These are phyloP conservation scores for Penicillium antarcticum DNA, from an alignment of 495 filamentous ascomycete genomes.

Conservation along the genomic window DNA sequence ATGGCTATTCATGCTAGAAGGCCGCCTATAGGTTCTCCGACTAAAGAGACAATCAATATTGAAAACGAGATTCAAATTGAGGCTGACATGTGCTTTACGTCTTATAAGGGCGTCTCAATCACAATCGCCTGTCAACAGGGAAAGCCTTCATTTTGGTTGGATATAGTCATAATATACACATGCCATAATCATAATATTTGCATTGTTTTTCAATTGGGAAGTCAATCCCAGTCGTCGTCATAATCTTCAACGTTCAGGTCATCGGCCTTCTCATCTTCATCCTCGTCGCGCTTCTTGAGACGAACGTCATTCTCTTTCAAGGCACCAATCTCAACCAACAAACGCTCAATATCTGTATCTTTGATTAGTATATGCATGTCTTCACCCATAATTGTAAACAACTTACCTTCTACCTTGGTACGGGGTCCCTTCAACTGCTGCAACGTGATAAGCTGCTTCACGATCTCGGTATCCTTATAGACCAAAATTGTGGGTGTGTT, in stretches of 20 bases:
- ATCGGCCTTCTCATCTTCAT: conserved; percentile 47
- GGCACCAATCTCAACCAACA: conserved; percentile 80
- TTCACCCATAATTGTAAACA: neutral
- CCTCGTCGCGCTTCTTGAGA: conserved; percentile 61
- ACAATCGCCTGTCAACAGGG: neutral
- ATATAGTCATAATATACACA: conserved; percentile 22
- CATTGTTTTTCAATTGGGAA: conserved; percentile 2
- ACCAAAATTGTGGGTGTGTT: conserved; percentile 94
- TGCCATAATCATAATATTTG: conserved; percentile 12
- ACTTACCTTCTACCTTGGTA: conserved; percentile 61
- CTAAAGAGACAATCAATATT: no score
- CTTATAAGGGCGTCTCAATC: no score
- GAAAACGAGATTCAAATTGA: no score
- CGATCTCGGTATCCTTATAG: conserved; percentile 88
- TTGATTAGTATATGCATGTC: neutral
- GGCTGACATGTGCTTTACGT: no score
- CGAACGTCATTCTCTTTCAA: conserved; percentile 73
- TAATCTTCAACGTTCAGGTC: conserved; percentile 52
- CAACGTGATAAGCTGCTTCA: conserved; percentile 82
- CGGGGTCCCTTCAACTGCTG: conserved; percentile 67
- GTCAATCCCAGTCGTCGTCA: conserved; percentile 79
- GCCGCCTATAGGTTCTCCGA: no score
- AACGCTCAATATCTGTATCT: conserved; percentile 58
- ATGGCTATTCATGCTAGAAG: no score
- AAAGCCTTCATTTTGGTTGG: neutral